Base-by-base conservation (phyloP, 2,329 filamentous ascomycete species). In the Pseudogymnoascus destructans region DNA sequence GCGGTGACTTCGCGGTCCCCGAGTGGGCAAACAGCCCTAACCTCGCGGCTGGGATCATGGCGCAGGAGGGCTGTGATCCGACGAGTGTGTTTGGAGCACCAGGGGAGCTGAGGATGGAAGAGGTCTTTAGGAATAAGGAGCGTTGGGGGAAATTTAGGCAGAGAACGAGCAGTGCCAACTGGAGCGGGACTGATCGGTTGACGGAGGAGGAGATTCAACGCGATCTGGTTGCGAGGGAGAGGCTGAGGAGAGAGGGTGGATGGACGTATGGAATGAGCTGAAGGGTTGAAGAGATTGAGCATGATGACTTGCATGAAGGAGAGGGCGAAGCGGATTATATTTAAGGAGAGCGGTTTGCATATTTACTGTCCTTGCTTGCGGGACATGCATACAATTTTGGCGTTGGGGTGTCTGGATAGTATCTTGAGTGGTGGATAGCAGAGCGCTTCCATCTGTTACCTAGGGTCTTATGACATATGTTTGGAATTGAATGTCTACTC, bases 161-260 rank as follows among this genome's bases (percentile, higher is more conserved):
- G 57, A 81, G 93, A 59, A 96, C 92, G 4, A 95, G 89, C 65
- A 95, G 89, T 72, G 95, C 95, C 33, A 95, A 95, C 73, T 98
- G 93, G 93, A 85, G 81, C 67, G 80, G 88, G 58, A 77, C 85
- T 2, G 95, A 98, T 70, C 73, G 77, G 57, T 76, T 98, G 65
- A 96, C 91, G 0, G 86, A 91, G 64, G 91, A 95, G 60, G 91
- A 96, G 68, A 88, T 95, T 66, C 76, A 81, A 58, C 86, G 82
- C 68, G 91, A 96, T 73, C 74, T 87, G 65, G 85, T 87, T 61
- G 87, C 86, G 59, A 79, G 91, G 61, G 87, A 95, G 71, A 81
- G 84, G 68, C 77, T 96, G 69, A 80, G 87, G 57, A 78, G 85
- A 61, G 88, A 95, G 64, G 91, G 91, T 3, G 89, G 87, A 0